A percentile compares a stretch with the other conserved stretches of the same genome.
phyloP scores from a whole-genome alignment of 306 rosid species.

The Quercus mongolica region DNA sequence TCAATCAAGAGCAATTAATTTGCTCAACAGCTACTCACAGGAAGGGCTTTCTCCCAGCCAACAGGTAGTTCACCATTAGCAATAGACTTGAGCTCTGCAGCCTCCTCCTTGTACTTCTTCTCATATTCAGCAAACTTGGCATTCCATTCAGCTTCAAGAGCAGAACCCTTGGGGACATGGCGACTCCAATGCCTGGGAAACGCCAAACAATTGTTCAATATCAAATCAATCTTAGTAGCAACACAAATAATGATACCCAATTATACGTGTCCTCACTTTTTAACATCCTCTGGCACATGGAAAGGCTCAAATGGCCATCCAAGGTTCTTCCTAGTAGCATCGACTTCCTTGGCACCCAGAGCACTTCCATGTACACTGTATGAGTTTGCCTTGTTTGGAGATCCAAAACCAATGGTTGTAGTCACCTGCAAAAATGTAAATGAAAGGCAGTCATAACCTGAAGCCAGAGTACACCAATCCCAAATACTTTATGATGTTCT shows the following conservation, averaged over 20 bases:
- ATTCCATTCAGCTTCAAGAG: slow-evolving; percentile 89
- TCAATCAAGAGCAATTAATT: background rate
- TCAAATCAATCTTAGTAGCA: slow-evolving; percentile 12
- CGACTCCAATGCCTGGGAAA: slow-evolving; percentile 89
- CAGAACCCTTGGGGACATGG: slow-evolving; percentile 71
- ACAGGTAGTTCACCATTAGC: slow-evolving; percentile 70
- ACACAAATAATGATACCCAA: background rate
- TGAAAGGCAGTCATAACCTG: background rate
- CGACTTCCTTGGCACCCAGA: slow-evolving; percentile 97
- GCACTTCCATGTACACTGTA: slow-evolving; percentile 99
- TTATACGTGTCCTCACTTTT: slow-evolving; percentile 45
- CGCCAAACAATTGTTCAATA: slow-evolving; percentile 17
- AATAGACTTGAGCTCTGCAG: slow-evolving; percentile 70
- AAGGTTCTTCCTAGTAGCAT: slow-evolving; percentile 90
- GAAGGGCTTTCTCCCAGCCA: slow-evolving; percentile 98
- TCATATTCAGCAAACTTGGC: slow-evolving; percentile 85
- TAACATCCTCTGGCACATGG: slow-evolving; percentile 96
- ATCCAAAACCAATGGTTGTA: slow-evolving; percentile 95
- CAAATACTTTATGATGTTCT: background rate
- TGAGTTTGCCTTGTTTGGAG: slow-evolving; percentile 97
- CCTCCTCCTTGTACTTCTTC: slow-evolving; percentile 87
- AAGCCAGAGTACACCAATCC: background rate
- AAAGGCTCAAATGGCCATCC: slow-evolving; percentile 97
- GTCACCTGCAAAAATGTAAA: slow-evolving; percentile 62
- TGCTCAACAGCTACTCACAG: slow-evolving; percentile 51